These are phyloP conservation scores for Ascochyta pisi DNA, from an alignment of 2,329 filamentous ascomycete genomes.

Conservation along the genomic window DNA sequence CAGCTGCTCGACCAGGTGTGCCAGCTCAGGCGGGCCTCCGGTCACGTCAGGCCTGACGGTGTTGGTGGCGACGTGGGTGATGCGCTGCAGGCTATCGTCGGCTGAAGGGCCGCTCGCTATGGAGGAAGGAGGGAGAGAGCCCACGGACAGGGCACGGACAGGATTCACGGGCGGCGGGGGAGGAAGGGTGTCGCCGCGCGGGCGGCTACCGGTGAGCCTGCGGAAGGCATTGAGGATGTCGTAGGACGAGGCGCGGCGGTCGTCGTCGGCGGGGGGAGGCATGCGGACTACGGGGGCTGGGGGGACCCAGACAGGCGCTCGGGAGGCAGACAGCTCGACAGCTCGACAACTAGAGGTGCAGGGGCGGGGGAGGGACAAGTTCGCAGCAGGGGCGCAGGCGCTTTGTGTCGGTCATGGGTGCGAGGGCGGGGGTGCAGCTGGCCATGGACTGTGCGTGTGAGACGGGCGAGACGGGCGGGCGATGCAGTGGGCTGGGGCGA, in stretches of 20 bases:
- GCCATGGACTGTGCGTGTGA: neutral
- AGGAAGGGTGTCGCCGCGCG: constrained; percentile 44
- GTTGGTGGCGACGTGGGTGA: constrained; percentile 31
- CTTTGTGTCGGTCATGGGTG: constrained; percentile 12
- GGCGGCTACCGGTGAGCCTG: constrained; percentile 44
- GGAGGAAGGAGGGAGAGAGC: constrained; percentile 28
- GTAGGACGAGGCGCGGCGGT: constrained; percentile 48
- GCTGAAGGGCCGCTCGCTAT: constrained; percentile 32
- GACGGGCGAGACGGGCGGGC: neutral
- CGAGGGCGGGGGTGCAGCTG: constrained; percentile 5
- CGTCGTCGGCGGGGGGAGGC: constrained; percentile 47
- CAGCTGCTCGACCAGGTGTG: constrained; percentile 41
- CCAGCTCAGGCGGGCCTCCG: constrained; percentile 49
- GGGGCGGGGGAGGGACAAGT: constrained; percentile 6
- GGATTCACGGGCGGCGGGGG: constrained; percentile 42
- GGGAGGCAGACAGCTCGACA: neutral
- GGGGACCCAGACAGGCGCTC: constrained; percentile 6
- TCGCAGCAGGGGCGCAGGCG: constrained; percentile 24
- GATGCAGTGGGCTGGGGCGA: neutral
- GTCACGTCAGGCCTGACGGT: constrained; percentile 29
- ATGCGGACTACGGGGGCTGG: constrained; percentile 34
- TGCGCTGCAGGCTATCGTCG: constrained; percentile 38
- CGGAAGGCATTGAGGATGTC: constrained; percentile 49
- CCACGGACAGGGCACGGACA: constrained; percentile 39
- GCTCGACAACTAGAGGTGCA: neutral